Base-by-base conservation (phyloP, 306 rosid genomes). In the Hippophae gyantsensis region DNA sequence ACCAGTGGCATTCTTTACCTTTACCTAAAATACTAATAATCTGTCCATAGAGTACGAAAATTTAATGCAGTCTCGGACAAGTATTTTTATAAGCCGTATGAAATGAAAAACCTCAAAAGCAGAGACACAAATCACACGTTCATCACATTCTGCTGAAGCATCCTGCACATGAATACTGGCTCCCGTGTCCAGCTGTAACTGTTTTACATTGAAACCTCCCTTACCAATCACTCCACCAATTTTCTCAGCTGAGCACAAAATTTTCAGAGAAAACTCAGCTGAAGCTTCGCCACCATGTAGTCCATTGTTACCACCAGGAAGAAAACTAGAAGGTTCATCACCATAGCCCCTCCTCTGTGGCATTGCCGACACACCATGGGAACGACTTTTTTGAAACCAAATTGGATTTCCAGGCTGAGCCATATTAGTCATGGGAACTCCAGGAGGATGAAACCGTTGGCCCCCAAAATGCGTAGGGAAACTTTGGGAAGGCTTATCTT, bases 221-320 rank as follows among this genome's bases (percentile, higher is more conserved):
- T 75, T 70, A 55, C 80, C 80, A 65, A 75, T 75, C 38, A 75
- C 72, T 51, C 76, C 72, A 56, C 80, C 80, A 60, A 75, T 70
- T 55, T 66, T 75, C 71, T 60, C 73, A 66, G 67, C 38, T 14
- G 69, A 65, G 42, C 80, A 75, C 56, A 75, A 61, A 50, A 75
- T 60, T 52, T 66, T 65, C 60, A 70, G 51, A 60, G 54, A 75
- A 63, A 75, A 75, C 53, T 75, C 80, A 48, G 71, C 60, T 23
- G 58, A 25, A 38, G 71, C 54, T 69, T 69, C 75, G 52, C 43
- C 58, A 48, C 55, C 68, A 53, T 45, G 74, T 13, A 58, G 44
- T 7, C 66, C 66, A 63, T 47, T 13, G 40, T 63, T 63, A 54
- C 63, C 59, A 45, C 61, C 66, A 8, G 38, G 67, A 2, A 5